Evolutionary conservation across 169 alveolate genomes (phyloP), one percentile per base, ranked within the genome.

Genomic region (Eimeria brunetti): DNA sequence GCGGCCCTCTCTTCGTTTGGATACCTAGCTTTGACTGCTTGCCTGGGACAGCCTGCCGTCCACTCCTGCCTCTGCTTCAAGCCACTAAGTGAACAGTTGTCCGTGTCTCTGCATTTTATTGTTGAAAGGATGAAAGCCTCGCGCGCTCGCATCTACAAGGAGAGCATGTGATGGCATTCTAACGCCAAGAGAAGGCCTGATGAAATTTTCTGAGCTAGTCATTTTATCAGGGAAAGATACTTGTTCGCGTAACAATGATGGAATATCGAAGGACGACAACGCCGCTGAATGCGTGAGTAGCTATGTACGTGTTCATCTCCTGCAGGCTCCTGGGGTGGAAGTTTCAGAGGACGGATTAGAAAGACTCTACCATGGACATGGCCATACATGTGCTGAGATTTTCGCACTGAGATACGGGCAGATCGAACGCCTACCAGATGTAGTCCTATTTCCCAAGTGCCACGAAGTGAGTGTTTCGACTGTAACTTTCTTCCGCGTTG

Each of bases 321-420:
- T n/a, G 60, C 93, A 86, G 93, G 93, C 93, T 51, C 93, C 93
- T 51, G 41, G 73, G 44, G 85, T 67, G 62, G 94, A 73, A 36
- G 71, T 67, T 5, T 60, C 83, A 18, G 93, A 86, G 62, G 93
- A 86, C 30, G 93, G 93, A 33, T 46, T 86, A 46, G 96, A 92
- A 24, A 27, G 96, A 30, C 96, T 92, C 38, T 80, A 60, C 38
- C 96, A 92, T 46, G 91, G 96, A 8, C 96, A 92, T 62, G 96
- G 96, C 67, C 96, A 92, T 51, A 80, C 96, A 51, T 78, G 91
- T 16, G 88, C 64, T 33, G 96, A 92, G 58, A 76, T 92, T 33
- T 92, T 71, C 44, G 75, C 85, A 73, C 93, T 92, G 76, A 62
- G 92, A 30, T 33, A 76, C 78, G 96, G 96, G 46, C 71, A 71